Conservation (phyloP, 208 protist species). For the Acanthamoeba healyi region DNA sequence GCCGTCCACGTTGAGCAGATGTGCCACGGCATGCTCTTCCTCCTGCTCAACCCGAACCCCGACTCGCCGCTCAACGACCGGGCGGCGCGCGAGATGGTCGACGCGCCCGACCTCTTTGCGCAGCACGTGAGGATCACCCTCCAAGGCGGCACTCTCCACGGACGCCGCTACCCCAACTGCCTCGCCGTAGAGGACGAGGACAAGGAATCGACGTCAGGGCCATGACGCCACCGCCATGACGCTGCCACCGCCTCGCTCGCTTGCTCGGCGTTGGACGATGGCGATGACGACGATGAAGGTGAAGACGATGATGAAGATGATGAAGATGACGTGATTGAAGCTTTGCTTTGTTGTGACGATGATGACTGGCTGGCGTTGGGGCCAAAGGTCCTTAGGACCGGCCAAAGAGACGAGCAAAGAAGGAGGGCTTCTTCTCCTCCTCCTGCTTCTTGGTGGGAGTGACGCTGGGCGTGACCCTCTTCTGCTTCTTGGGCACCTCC, state of each 20-base stretch:
- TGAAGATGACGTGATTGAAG: neutral
- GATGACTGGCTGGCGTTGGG: too few relatives aligned
- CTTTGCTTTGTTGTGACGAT: neutral
- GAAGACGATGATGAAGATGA: neutral
- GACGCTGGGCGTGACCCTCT: neutral
- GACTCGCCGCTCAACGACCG: constrained; percentile 4
- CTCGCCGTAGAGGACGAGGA: too few relatives aligned
- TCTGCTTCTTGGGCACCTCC: neutral
- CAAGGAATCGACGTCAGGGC: neutral
- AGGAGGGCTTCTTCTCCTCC: neutral
- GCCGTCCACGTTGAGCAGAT: constrained; percentile 10
- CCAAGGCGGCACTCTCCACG: neutral
- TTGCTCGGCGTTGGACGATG: too few relatives aligned
- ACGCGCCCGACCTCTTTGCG: neutral
- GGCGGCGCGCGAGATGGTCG: neutral
- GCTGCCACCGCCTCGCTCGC: too few relatives aligned
- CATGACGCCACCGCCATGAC: too few relatives aligned
- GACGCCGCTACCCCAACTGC: neutral
- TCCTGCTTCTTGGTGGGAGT: too few relatives aligned
- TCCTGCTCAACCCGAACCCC: constrained; percentile 1
- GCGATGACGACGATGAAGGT: neutral
- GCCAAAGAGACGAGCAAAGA: constrained; percentile 35
- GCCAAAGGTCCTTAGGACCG: too few relatives aligned
- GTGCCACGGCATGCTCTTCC: constrained; percentile 16
- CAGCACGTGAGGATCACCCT: constrained; percentile 10